These are phyloP conservation scores for Cyclotella atomus DNA, from an alignment of 108 stramenopile species.

Conservation along the genomic window DNA sequence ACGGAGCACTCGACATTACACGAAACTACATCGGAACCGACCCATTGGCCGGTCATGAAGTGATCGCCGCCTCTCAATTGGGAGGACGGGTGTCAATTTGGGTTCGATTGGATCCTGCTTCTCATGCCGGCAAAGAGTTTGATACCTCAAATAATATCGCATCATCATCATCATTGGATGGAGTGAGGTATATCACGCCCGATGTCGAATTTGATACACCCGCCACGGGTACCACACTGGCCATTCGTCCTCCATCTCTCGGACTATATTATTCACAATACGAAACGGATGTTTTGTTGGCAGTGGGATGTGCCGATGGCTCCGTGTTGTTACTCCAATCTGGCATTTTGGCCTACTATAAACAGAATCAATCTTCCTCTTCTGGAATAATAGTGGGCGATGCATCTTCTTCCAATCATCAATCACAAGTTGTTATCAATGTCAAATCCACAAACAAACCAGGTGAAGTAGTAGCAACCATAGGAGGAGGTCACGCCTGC, in stretches of 20 bases:
- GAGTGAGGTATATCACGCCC: slow-evolving; percentile 11
- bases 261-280: slow-evolving; percentile 35
- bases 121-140: slow-evolving; percentile 1
- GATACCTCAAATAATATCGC: background rate
- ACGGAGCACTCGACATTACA: slow-evolving; percentile 31
- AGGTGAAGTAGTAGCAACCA: slow-evolving; percentile 37
- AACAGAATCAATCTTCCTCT: slow-evolving; percentile 6
- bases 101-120: slow-evolving; percentile 26
- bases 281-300: slow-evolving; percentile 34
- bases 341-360: slow-evolving; percentile 22
- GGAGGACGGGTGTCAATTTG: slow-evolving; percentile 39
- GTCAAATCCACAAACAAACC: slow-evolving; percentile 25
- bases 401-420: slow-evolving; percentile 14
- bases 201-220: slow-evolving; percentile 29
- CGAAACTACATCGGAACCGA: slow-evolving; percentile 42
- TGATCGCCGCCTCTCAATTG: slow-evolving; percentile 38
- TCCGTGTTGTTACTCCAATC: slow-evolving; percentile 29
- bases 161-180: background rate
- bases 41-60: slow-evolving; percentile 30
- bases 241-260: slow-evolving; percentile 46
- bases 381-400: slow-evolving; percentile 29
- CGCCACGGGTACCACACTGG: slow-evolving; percentile 50
- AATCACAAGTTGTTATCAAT: background rate
- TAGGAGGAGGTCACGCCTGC: slow-evolving; percentile 47
- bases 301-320: slow-evolving; percentile 49